These are phyloP conservation scores for Cokeromyces recurvatus DNA, from an alignment of 371 early-diverging fungal species.

Conservation along the genomic window DNA sequence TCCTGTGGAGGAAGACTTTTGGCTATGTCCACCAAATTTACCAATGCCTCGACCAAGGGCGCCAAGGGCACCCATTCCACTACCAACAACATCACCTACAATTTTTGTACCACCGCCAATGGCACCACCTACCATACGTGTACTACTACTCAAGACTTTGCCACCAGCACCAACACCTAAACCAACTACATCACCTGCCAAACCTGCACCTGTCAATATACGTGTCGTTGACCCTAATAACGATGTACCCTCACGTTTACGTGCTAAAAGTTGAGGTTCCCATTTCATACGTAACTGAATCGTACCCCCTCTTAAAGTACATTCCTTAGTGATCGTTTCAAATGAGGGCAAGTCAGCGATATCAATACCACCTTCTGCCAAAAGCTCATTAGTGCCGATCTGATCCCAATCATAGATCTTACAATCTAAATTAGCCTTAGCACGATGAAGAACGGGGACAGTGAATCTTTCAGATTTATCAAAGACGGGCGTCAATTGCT, in stretches of 20 bases:
- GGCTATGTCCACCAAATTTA: slow-evolving; percentile 12
- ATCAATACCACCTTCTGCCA: slow-evolving; percentile 31
- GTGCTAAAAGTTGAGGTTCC: slow-evolving; percentile 29
- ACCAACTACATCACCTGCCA: slow-evolving; percentile 18
- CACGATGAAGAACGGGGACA: slow-evolving; percentile 49
- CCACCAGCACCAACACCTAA: slow-evolving; percentile 23
- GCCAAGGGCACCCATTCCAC: slow-evolving; percentile 15
- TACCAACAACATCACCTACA: slow-evolving; percentile 24
- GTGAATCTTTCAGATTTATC: slow-evolving; percentile 56
- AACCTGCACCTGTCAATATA: slow-evolving; percentile 13
- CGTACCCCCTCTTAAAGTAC: slow-evolving; percentile 11
- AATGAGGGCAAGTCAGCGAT: slow-evolving; percentile 20
- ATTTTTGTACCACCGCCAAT: slow-evolving; percentile 18
- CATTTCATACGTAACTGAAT: slow-evolving; percentile 21
- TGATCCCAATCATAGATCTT: slow-evolving; percentile 78
- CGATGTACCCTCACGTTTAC: slow-evolving; percentile 20
- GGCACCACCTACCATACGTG: slow-evolving; percentile 24
- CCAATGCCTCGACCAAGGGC: slow-evolving; percentile 23
- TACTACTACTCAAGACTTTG: slow-evolving; percentile 19
- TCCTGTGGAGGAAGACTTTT: slow-evolving; percentile 4
- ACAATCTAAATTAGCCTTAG: slow-evolving; percentile 40
- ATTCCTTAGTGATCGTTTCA: slow-evolving; percentile 8
- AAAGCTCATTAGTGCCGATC: slow-evolving; percentile 46
- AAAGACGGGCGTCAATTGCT: slow-evolving; percentile 74
- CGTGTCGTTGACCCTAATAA: slow-evolving; percentile 17